Percentiles rank a stretch among this genome's conserved stretches.
phyloP scores from a whole-genome alignment of 208 protist species.

The Acanthamoeba healyi region DNA sequence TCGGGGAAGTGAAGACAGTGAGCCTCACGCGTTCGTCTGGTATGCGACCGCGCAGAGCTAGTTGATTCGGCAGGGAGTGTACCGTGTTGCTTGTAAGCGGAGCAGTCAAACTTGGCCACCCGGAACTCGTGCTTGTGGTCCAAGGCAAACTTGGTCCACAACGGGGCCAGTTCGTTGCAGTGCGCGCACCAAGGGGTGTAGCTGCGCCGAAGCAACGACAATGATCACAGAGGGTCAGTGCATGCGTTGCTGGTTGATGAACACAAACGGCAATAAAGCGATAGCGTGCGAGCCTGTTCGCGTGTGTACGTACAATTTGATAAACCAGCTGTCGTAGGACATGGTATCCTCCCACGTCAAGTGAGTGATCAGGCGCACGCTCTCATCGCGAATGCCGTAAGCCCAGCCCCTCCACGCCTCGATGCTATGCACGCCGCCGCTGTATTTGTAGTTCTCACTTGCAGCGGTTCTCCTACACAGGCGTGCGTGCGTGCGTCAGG shows the following conservation, averaged over 20 bases:
- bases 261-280: no score
- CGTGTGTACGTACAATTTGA: constrained; percentile 55
- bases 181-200: constrained; percentile 76
- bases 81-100: neutral
- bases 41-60: neutral
- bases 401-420: constrained; percentile 28
- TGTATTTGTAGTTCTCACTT: neutral
- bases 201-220: neutral
- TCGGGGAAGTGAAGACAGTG: neutral
- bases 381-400: neutral
- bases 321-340: constrained; percentile 6
- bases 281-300: no score
- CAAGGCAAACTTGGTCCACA: constrained; percentile 68
- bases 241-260: no score
- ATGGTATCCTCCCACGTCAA: neutral
- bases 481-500: no score
- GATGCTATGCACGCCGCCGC: neutral
- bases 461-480: neutral
- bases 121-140: constrained; percentile 60
- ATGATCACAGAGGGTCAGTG: no score
- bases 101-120: constrained; percentile 80
- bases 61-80: neutral
- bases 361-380: neutral
- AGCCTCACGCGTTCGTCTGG: no score
- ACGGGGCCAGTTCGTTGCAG: constrained; percentile 70